These are phyloP conservation scores for Oryza glaberrima DNA, from an alignment of 176 grass and related monocot genomes.

Conservation along the genomic window DNA sequence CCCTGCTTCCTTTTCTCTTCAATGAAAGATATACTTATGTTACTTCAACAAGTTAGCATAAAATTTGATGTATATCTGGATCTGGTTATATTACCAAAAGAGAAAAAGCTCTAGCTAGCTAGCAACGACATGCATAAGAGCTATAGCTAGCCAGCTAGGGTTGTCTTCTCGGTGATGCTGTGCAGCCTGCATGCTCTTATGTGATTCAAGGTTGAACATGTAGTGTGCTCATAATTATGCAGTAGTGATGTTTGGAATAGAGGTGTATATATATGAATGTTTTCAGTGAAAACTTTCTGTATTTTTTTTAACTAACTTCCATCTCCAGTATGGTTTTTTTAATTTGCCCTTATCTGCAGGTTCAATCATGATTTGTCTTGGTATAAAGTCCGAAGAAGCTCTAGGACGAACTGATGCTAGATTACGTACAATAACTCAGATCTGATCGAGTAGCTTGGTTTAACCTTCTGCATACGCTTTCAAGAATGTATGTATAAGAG, in stretches of 20 bases:
- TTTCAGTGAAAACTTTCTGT: background rate
- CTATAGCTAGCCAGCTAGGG: background rate
- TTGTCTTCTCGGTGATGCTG: background rate
- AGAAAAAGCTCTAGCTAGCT: background rate
- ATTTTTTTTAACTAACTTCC: background rate
- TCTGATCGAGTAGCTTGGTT: background rate
- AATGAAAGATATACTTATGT: background rate
- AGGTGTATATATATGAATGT: background rate
- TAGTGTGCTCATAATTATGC: background rate
- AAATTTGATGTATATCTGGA: background rate
- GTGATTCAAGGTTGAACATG: background rate
- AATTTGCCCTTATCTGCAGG: slow-evolving; percentile 9
- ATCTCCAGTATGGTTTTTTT: background rate
- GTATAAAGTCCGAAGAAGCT: background rate
- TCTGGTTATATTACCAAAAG: background rate
- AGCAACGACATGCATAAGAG: background rate
- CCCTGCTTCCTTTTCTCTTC: background rate
- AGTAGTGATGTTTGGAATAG: background rate
- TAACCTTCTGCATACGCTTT: background rate
- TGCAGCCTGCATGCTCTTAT: no score
- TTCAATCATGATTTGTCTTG: background rate
- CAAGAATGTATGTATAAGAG: background rate
- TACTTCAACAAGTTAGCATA: background rate
- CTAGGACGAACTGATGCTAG: background rate
- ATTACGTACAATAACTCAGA: background rate